Percentiles rank a stretch among this genome's conserved stretches.
These are phyloP conservation scores for Noccaea caerulescens DNA, from an alignment of 345 rosid genomes.

Conservation along the genomic window DNA sequence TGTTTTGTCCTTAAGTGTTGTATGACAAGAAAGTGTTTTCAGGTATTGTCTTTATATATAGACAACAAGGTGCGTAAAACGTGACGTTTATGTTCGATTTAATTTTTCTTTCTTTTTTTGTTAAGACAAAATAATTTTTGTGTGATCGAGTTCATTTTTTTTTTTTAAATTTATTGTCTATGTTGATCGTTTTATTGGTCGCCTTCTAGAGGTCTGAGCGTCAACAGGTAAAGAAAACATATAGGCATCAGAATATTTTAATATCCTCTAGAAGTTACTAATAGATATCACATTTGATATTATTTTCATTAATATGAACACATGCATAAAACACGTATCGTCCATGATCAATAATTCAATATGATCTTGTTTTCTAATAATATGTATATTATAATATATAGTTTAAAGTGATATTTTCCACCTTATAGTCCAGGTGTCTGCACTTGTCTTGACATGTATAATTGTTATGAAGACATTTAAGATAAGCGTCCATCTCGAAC, in stretches of 20 bases:
- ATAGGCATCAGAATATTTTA: too few species aligned
- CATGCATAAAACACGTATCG: constrained; percentile 7
- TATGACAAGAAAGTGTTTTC: constrained; percentile 24
- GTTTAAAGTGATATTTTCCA: too few species aligned
- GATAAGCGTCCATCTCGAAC: too few species aligned
- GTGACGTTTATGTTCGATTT: constrained; percentile 21
- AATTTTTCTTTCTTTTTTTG: too few species aligned
- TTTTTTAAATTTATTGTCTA: not conserved
- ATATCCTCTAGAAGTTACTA: too few species aligned
- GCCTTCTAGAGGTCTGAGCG: constrained; percentile 34
- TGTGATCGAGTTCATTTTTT: not conserved
- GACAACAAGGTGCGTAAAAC: constrained; percentile 35
- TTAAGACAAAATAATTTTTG: not conserved
- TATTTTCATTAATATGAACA: not conserved
- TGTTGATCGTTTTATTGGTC: constrained; percentile 16
- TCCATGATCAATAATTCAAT: not conserved
- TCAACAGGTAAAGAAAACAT: constrained; percentile 5
- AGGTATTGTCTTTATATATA: constrained; percentile 27
- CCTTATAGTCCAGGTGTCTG: too few species aligned
- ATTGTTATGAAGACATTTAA: too few species aligned
- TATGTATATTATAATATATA: too few species aligned
- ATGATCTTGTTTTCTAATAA: too few species aligned
- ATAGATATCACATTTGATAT: too few species aligned
- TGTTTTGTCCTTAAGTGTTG: constrained; percentile 17
- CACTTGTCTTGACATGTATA: too few species aligned